These are phyloP conservation scores for Sphagnum contortum DNA, from an alignment of 225 moss, liverwort and hornwort genomes.

Conservation along the genomic window DNA sequence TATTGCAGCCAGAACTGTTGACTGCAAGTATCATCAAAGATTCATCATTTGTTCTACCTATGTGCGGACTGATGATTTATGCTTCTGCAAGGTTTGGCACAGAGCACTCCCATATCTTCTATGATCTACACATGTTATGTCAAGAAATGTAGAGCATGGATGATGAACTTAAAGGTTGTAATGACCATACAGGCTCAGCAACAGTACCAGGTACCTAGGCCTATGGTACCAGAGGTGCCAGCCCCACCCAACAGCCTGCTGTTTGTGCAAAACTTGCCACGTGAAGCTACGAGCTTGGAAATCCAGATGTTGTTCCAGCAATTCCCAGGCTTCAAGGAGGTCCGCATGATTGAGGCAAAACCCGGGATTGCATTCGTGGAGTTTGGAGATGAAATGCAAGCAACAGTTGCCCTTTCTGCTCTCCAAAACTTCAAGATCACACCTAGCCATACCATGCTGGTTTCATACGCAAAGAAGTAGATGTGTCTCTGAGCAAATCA, in stretches of 20 bases:
- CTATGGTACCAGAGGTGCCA: constrained; percentile 75
- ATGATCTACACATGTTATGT: too few species aligned
- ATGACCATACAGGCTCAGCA: constrained; percentile 27
- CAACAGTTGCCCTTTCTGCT: constrained; percentile 61
- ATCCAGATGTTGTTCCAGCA: constrained; percentile 89
- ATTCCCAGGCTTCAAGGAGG: constrained; percentile 96
- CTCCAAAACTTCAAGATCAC: constrained; percentile 91
- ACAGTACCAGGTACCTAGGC: constrained; percentile 79
- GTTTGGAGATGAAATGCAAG: constrained; percentile 92
- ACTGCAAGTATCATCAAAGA: too few species aligned
- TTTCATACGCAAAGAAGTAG: constrained; percentile 96
- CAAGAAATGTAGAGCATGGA: too few species aligned
- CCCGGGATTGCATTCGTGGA: constrained; percentile 98
- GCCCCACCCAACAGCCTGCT: constrained; percentile 95
- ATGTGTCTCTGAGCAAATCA: too few species aligned
- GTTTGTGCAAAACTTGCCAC: constrained; percentile 93
- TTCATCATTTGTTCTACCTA: too few species aligned
- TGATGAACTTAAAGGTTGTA: too few species aligned
- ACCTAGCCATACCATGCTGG: constrained; percentile 81
- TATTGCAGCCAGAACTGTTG: too few species aligned
- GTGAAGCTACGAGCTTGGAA: constrained; percentile 66
- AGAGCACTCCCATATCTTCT: too few species aligned
- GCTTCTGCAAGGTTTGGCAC: too few species aligned
- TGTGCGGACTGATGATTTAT: too few species aligned
- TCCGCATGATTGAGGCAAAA: constrained; percentile 94